Percentiles rank a stretch among this genome's conserved stretches.
Evolutionary conservation across 2,329 filamentous ascomycete species (phyloP).

Genomic region (Westerdykella aurantiaca): DNA sequence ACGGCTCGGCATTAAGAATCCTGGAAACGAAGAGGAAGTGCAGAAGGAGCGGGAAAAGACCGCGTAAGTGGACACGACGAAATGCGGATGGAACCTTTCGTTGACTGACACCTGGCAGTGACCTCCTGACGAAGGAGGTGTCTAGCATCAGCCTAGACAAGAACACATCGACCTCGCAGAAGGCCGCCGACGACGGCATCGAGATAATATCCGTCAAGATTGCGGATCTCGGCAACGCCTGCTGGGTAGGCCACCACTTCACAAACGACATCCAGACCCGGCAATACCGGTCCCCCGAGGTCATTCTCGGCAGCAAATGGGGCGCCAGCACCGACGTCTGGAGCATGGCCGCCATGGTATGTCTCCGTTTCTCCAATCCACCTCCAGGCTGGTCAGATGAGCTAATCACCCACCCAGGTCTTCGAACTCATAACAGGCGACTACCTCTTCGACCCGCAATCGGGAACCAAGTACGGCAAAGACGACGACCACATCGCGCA

Average conservation of each 20-base stretch:
- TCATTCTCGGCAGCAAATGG: constrained; percentile 96
- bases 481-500: constrained; percentile 99
- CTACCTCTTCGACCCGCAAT: constrained; percentile 97
- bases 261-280: constrained; percentile 98
- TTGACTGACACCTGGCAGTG: constrained; percentile 49
- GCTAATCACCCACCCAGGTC: constrained; percentile 52
- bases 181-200: constrained; percentile 43
- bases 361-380: constrained; percentile 32
- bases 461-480: constrained; percentile 97
- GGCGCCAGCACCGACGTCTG: constrained; percentile 98
- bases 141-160: constrained; percentile 90
- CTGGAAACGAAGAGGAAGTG: constrained; percentile 46
- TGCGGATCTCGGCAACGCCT: constrained; percentile 94
- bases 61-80: constrained; percentile 59
- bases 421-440: constrained; percentile 98
- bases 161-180: constrained; percentile 42
- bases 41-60: constrained; percentile 89
- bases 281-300: constrained; percentile 94
- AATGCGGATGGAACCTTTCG: background rate
- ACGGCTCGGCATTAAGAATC: constrained; percentile 49
- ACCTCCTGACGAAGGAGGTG: constrained; percentile 85
- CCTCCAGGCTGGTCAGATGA: too few species aligned
- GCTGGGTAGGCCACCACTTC: constrained; percentile 98
- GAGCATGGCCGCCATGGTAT: constrained; percentile 99
- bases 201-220: constrained; percentile 98